Evolutionary conservation across 2,329 filamentous ascomycete species (phyloP).

Genomic region (Fusarium ambrosium): DNA sequence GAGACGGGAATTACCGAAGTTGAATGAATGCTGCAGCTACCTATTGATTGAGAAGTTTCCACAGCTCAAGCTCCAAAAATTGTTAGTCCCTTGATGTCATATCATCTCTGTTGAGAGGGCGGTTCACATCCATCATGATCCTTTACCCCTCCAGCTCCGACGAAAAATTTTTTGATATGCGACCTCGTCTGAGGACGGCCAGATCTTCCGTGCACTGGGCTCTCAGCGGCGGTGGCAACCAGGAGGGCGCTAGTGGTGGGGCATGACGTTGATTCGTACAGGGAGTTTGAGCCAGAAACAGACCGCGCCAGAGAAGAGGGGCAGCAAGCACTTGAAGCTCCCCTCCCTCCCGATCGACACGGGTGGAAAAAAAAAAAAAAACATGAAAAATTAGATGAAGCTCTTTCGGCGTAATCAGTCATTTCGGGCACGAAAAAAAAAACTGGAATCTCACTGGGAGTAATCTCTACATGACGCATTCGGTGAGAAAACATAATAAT

Average conservation of each 20-base stretch:
- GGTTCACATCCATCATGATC: background rate
- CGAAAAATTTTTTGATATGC: constrained; percentile 24
- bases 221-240: constrained; percentile 45
- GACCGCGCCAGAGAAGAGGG: constrained; percentile 44
- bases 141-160: constrained; percentile 30
- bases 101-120: constrained; percentile 4
- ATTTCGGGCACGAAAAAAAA: constrained; percentile 8
- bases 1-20: constrained; percentile 21
- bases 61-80: background rate
- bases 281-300: constrained; percentile 40
- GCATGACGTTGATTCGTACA: constrained; percentile 50
- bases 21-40: background rate
- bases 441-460: background rate
- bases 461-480: constrained; percentile 7
- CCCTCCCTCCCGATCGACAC: constrained; percentile 35
- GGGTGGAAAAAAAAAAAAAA: constrained; percentile 1
- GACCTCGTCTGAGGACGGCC: constrained; percentile 37
- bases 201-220: constrained; percentile 44
- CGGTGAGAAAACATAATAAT: background rate
- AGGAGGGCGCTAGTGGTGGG: constrained; percentile 43
- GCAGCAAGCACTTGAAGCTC: constrained; percentile 37
- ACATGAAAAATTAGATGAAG: background rate
- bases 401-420: background rate
- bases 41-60: background rate
- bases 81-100: constrained; percentile 12